Conservation (phyloP, 2,329 filamentous ascomycete genomes). For the Alternaria metachromatica region DNA sequence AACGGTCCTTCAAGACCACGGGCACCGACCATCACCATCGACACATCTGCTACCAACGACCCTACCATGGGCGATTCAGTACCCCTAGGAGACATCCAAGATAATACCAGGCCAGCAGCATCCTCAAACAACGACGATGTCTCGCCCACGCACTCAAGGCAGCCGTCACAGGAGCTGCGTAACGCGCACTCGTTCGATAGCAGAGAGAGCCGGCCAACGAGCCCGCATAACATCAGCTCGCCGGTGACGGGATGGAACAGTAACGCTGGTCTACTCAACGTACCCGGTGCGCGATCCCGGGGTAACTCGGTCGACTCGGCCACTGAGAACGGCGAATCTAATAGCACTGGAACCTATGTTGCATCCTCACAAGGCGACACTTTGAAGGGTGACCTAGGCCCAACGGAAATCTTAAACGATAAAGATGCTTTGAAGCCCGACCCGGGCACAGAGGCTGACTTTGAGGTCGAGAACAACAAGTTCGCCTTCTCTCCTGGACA, state of each 20-base stretch:
- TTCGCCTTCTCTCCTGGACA: constrained; percentile 86
- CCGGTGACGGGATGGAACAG: constrained; percentile 61
- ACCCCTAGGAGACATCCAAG: constrained; percentile 42
- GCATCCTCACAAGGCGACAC: constrained; percentile 52
- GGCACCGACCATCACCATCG: constrained; percentile 61
- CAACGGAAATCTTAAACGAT: constrained; percentile 66
- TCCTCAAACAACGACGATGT: constrained; percentile 30
- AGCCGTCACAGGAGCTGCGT: constrained; percentile 57
- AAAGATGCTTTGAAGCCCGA: constrained; percentile 76
- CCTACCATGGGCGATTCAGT: constrained; percentile 43
- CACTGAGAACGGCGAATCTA: constrained; percentile 60
- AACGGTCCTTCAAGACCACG: constrained; percentile 47
- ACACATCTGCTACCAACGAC: constrained; percentile 55
- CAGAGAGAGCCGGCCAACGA: constrained; percentile 68
- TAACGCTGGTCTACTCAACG: constrained; percentile 67
- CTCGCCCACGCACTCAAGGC: constrained; percentile 32
- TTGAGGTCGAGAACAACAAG: constrained; percentile 73
- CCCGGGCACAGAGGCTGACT: constrained; percentile 72
- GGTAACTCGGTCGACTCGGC: constrained; percentile 72
- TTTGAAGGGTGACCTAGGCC: constrained; percentile 50
- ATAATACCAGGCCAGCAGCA: constrained; percentile 35
- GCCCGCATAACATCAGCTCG: constrained; percentile 72
- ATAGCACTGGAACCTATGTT: constrained; percentile 66
- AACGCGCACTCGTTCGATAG: constrained; percentile 68
- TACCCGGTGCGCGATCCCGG: constrained; percentile 68